Percentiles rank a stretch among this genome's conserved stretches.
Evolutionary conservation across 768 basidiomycete species (phyloP).

Genomic region (Peribolospora baueri): DNA sequence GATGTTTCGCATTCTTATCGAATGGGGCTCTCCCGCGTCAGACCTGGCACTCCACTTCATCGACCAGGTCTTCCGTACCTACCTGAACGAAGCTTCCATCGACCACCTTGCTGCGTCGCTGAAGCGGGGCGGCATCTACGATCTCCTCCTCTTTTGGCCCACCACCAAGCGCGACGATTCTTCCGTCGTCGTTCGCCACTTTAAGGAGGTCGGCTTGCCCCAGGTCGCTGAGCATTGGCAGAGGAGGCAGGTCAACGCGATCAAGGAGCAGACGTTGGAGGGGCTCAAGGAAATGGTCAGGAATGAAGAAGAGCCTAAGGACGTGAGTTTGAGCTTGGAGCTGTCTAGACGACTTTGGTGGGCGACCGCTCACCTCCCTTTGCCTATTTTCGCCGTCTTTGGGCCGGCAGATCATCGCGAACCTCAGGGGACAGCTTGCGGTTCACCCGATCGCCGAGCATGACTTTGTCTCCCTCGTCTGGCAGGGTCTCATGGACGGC

Average conservation of each 20-base stretch:
- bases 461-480: conserved; percentile 69
- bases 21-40: conserved; percentile 15
- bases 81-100: conserved; percentile 57
- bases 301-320: conserved; percentile 35
- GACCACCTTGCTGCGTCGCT: conserved; percentile 66
- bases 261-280: conserved; percentile 50
- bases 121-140: conserved; percentile 61
- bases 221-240: conserved; percentile 45
- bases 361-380: background rate
- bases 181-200: conserved; percentile 56
- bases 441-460: conserved; percentile 61
- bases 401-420: conserved; percentile 38
- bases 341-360: too few species aligned
- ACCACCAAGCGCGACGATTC: conserved; percentile 43
- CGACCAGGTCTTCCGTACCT: conserved; percentile 55
- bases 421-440: conserved; percentile 42
- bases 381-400: background rate
- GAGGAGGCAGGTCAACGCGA: conserved; percentile 58
- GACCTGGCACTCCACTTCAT: conserved; percentile 55
- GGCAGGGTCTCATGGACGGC: conserved; percentile 68
- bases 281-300: conserved; percentile 46
- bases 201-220: conserved; percentile 53
- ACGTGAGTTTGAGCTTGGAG: conserved; percentile 25
- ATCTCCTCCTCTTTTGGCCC: conserved; percentile 71
- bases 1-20: background rate